Percentiles rank a stretch among this genome's conserved stretches.
phyloP scores from a whole-genome alignment of 176 grass and related monocot species.

The Musa beccarii region DNA sequence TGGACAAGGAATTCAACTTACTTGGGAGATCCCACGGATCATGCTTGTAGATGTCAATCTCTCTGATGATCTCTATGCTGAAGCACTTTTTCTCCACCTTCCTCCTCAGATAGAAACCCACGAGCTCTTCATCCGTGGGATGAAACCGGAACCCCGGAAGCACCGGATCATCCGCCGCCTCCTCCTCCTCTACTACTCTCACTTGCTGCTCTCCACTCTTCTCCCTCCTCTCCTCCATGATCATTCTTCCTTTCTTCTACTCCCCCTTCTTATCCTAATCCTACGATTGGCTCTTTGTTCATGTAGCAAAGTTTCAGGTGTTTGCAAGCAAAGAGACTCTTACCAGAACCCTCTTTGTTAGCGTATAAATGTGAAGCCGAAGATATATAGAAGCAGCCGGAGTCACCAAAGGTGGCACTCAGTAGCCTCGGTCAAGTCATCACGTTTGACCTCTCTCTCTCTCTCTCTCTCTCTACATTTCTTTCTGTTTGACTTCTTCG shows the following conservation, averaged over 20 bases:
- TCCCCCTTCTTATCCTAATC: neutral
- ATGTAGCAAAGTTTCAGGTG: neutral
- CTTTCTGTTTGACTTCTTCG: neutral
- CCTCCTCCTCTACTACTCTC: constrained; percentile 21
- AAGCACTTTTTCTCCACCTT: constrained; percentile 61
- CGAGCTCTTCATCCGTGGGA: constrained; percentile 80
- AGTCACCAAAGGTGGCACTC: neutral
- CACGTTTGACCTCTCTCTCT: neutral
- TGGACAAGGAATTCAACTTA: constrained; percentile 20
- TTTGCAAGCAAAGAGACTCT: neutral
- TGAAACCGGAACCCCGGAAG: constrained; percentile 82
- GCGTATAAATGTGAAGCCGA: neutral
- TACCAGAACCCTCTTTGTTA: neutral
- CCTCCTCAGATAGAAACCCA: constrained; percentile 58
- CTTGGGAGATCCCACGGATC: constrained; percentile 68
- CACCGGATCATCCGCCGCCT: constrained; percentile 25
- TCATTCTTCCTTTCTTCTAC: neutral
- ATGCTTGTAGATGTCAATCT: constrained; percentile 71
- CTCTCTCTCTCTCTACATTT: neutral
- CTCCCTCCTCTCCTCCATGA: constrained; percentile 10
- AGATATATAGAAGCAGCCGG: neutral
- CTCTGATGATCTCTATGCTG: constrained; percentile 72
- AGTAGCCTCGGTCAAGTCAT: neutral
- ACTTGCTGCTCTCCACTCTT: constrained; percentile 1
- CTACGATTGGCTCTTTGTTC: neutral